Conservation (phyloP, 108 stramenopile species). For the Cyclotella choctawhatcheeana region DNA sequence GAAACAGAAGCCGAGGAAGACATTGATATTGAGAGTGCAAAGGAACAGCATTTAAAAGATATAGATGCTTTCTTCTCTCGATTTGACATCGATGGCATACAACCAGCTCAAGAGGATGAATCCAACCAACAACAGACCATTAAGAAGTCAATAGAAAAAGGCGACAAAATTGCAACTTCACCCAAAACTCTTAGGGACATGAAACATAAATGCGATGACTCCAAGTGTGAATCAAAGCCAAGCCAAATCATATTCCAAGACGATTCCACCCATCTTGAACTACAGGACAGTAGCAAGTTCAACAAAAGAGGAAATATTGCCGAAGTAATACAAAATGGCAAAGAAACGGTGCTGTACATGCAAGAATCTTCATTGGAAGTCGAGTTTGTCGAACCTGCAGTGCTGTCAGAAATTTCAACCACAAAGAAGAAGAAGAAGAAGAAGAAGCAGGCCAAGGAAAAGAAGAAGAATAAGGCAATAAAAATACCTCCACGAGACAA, state of each 20-base stretch:
- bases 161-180: not conserved
- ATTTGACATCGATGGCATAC: conserved; percentile 31
- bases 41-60: conserved; percentile 9
- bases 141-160: not conserved
- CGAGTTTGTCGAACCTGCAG: conserved; percentile 9
- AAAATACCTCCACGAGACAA: conserved; percentile 2
- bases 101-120: not conserved
- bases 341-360: conserved; percentile 11
- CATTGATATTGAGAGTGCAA: not conserved
- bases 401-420: not conserved
- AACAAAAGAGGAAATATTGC: conserved; percentile 13
- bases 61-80: conserved; percentile 44
- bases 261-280: conserved; percentile 7
- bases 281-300: not conserved
- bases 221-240: not conserved
- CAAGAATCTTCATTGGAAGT: conserved; percentile 19
- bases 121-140: not conserved
- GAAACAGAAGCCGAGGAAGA: not conserved
- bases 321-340: conserved; percentile 13
- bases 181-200: not conserved
- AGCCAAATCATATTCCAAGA: not conserved
- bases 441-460: not conserved
- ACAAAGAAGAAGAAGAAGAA: conserved; percentile 14
- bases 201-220: too few relatives aligned
- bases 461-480: conserved; percentile 7